Evolutionary conservation across 2,329 filamentous ascomycete genomes (phyloP).

Genomic region (Cladosporium phlei): DNA sequence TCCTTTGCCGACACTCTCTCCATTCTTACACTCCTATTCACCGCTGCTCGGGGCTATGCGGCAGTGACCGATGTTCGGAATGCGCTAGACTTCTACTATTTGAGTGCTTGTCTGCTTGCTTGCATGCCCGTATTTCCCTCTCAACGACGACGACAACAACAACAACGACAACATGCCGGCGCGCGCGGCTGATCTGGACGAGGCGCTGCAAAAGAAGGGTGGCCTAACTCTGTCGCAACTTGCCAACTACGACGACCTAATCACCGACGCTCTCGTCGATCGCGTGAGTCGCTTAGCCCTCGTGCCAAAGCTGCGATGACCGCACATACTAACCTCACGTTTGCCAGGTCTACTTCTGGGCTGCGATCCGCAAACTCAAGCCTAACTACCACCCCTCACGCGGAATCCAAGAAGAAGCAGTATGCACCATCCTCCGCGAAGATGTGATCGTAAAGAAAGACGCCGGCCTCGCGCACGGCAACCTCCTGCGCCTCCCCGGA

Average conservation of each 20-base stretch:
- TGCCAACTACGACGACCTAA: conserved; percentile 88
- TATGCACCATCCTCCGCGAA: conserved; percentile 56
- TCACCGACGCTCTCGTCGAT: conserved; percentile 92
- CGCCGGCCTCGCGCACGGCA: conserved; percentile 62
- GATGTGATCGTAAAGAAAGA: conserved; percentile 73
- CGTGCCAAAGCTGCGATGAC: not conserved
- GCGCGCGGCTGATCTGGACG: conserved; percentile 34
- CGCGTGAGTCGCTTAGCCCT: conserved; percentile 59
- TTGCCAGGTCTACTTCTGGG: conserved; percentile 86
- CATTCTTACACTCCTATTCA: not conserved
- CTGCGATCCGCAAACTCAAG: conserved; percentile 89
- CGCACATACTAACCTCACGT: conserved; percentile 12
- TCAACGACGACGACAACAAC: too few species aligned
- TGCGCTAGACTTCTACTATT: not conserved
- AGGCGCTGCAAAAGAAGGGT: conserved; percentile 56
- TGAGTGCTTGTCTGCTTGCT: not conserved
- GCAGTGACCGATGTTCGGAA: not conserved
- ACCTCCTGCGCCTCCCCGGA: conserved; percentile 67
- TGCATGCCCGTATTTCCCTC: not conserved
- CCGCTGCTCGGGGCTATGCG: conserved; percentile 3
- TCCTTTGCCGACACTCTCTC: too few species aligned
- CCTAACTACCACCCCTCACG: conserved; percentile 79
- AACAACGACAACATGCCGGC: too few species aligned
- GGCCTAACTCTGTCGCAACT: conserved; percentile 81
- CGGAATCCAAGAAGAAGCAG: conserved; percentile 64